These are phyloP conservation scores for Aureobasidium sp. DNA, from an alignment of 2,329 filamentous ascomycete genomes.

Conservation along the genomic window DNA sequence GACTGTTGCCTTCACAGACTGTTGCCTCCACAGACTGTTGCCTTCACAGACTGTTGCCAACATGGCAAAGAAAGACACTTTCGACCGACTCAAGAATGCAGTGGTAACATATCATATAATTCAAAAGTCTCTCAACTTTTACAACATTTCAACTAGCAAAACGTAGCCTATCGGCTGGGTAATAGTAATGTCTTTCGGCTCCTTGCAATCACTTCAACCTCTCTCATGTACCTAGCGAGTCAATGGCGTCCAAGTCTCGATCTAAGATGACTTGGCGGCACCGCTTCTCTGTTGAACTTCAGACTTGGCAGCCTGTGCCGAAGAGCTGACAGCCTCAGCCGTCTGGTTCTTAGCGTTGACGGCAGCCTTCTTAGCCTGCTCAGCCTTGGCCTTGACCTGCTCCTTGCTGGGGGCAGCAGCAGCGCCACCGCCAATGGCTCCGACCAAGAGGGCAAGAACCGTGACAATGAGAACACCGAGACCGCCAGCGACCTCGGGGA, in stretches of 20 bases:
- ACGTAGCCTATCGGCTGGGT: not conserved
- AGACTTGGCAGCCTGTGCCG: constrained; percentile 68
- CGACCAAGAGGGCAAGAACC: constrained; percentile 62
- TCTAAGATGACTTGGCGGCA: constrained; percentile 26
- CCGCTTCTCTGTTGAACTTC: constrained; percentile 57
- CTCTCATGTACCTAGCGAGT: not conserved
- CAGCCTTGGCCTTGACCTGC: constrained; percentile 64
- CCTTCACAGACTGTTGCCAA: too few relatives aligned
- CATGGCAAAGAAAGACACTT: too few relatives aligned
- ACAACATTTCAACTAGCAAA: not conserved
- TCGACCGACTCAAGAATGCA: not conserved
- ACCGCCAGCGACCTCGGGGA: constrained; percentile 83
- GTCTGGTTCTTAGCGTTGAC: constrained; percentile 61
- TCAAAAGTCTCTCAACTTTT: not conserved
- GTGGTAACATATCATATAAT: not conserved
- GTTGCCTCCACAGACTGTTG: too few relatives aligned
- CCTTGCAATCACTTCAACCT: not conserved
- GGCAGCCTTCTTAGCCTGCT: constrained; percentile 68
- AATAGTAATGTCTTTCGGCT: not conserved
- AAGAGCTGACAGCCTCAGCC: constrained; percentile 54
- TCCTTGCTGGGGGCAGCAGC: constrained; percentile 56
- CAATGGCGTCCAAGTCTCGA: constrained; percentile 3
- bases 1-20: too few relatives aligned
- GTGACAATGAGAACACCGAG: constrained; percentile 64
- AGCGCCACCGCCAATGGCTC: constrained; percentile 57